phyloP scores from a whole-genome alignment of 2,329 filamentous ascomycete genomes.

The Fusarium pilosicola region DNA sequence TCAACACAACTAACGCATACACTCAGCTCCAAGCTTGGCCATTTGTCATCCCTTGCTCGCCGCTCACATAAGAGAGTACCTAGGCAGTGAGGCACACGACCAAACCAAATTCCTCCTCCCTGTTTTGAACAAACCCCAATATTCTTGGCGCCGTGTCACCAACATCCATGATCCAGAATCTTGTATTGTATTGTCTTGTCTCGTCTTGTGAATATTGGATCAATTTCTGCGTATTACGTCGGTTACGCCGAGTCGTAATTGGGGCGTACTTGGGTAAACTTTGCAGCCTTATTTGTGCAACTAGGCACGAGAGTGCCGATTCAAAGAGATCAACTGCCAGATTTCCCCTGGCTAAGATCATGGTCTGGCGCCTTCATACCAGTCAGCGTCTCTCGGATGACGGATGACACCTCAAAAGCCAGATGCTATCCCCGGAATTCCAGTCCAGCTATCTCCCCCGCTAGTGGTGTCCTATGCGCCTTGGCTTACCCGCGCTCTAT shows the following conservation, averaged over 20 bases:
- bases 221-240: constrained; percentile 6
- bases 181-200: not conserved
- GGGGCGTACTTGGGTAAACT: not conserved
- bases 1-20: not conserved
- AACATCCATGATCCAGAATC: not conserved
- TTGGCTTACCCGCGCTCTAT: constrained; percentile 4
- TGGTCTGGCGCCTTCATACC: not conserved
- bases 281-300: constrained; percentile 26
- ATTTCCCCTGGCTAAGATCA: not conserved
- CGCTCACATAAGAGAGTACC: not conserved
- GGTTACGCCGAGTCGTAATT: constrained; percentile 19
- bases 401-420: not conserved
- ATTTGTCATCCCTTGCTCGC: not conserved
- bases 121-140: not conserved
- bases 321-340: not conserved
- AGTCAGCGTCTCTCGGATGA: not conserved
- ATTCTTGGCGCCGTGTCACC: constrained; percentile 18
- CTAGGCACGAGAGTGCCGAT: not conserved
- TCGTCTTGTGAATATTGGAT: constrained; percentile 15
- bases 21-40: not conserved
- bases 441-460: not conserved
- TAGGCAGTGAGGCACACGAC: not conserved
- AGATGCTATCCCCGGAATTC: not conserved
- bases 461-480: not conserved
- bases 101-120: constrained; percentile 3